phyloP scores from a whole-genome alignment of 345 rosid genomes.

The Aurinia saxatilis region DNA sequence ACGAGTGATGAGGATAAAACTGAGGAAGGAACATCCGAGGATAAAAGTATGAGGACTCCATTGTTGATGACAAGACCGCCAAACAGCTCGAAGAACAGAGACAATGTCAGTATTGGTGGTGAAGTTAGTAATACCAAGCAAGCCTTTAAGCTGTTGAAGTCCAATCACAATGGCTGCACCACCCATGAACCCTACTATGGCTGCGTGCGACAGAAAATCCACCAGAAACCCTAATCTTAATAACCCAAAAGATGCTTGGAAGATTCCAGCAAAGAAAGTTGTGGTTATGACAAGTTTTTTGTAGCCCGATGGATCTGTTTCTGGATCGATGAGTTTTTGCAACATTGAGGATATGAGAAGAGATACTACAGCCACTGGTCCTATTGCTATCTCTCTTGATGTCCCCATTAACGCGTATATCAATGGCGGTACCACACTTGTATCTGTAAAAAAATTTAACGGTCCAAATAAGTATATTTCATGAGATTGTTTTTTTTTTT shows the following conservation, averaged over 20 bases:
- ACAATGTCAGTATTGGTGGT: conserved; percentile 72
- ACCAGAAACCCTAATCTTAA: conserved; percentile 90
- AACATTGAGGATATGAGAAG: conserved; percentile 77
- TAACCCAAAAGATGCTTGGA: conserved; percentile 74
- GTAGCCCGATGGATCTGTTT: conserved; percentile 51
- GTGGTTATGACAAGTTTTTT: conserved; percentile 59
- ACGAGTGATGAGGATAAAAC: conserved; percentile 50
- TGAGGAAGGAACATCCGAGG: conserved; percentile 27
- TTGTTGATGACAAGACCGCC: conserved; percentile 57
- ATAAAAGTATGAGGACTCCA: conserved; percentile 35
- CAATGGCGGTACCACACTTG: conserved; percentile 84
- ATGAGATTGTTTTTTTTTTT: neutral
- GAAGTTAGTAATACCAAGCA: conserved; percentile 65
- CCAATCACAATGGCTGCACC: conserved; percentile 95
- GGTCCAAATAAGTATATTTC: neutral
- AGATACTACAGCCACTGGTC: conserved; percentile 93
- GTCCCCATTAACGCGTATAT: conserved; percentile 89
- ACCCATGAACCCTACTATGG: conserved; percentile 88
- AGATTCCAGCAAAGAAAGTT: conserved; percentile 77
- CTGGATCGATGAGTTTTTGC: conserved; percentile 54
- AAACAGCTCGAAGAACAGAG: conserved; percentile 62
- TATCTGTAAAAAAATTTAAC: conserved; percentile 37
- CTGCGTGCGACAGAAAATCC: conserved; percentile 83
- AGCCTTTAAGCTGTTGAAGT: conserved; percentile 84
- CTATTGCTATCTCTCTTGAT: conserved; percentile 83